Conservation (phyloP, 805 yeast species). For the Saccharomyces mikatae region DNA sequence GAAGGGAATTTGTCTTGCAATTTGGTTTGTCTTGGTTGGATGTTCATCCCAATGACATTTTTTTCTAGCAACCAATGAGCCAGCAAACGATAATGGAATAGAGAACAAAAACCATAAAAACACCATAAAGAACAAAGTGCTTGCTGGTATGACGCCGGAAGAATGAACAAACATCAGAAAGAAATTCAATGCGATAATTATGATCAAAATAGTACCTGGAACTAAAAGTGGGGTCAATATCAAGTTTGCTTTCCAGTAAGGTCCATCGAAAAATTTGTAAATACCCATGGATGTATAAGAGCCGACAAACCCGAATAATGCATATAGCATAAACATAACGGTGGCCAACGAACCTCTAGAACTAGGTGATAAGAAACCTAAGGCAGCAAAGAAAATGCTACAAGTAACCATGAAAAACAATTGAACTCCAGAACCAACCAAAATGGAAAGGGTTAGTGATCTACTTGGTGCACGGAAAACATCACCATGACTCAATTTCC, state of each 20-base stretch:
- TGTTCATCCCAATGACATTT: slow-evolving; percentile 42
- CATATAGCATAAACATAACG: slow-evolving; percentile 76
- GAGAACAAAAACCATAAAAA: slow-evolving; percentile 80
- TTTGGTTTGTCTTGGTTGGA: slow-evolving; percentile 90
- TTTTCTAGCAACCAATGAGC: slow-evolving; percentile 74
- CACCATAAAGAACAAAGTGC: slow-evolving; percentile 76
- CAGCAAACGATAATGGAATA: slow-evolving; percentile 73
- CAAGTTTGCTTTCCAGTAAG: slow-evolving; percentile 82
- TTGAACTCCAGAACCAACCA: slow-evolving; percentile 86
- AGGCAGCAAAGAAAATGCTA: slow-evolving; percentile 72
- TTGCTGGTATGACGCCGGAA: slow-evolving; percentile 91
- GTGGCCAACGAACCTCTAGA: slow-evolving; percentile 92
- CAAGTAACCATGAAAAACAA: slow-evolving; percentile 64
- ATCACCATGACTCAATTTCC: slow-evolving; percentile 95
- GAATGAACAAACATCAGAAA: slow-evolving; percentile 70
- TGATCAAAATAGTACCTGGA: slow-evolving; percentile 65
- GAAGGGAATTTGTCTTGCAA: slow-evolving; percentile 89
- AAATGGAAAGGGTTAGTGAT: slow-evolving; percentile 63
- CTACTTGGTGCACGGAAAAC: slow-evolving; percentile 78
- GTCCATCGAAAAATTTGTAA: slow-evolving; percentile 87
- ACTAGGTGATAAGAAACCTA: slow-evolving; percentile 88
- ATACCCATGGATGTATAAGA: slow-evolving; percentile 80
- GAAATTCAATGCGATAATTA: slow-evolving; percentile 68
- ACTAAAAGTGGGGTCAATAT: slow-evolving; percentile 73
- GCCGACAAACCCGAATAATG: slow-evolving; percentile 72